phyloP scores from a whole-genome alignment of 768 basidiomycete genomes.

The Phylloporus sp. region DNA sequence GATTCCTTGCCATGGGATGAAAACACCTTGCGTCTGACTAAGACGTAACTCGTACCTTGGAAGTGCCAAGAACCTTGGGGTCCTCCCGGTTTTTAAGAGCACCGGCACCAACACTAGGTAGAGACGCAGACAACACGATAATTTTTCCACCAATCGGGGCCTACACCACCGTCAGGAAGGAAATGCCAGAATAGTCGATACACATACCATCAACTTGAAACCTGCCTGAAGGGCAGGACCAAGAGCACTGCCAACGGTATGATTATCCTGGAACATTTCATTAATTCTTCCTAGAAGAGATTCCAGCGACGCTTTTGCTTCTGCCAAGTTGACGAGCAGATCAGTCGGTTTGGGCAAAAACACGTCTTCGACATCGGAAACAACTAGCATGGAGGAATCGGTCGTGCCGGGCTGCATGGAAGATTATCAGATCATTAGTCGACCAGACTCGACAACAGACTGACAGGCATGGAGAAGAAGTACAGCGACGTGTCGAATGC shows the following conservation, averaged over 20 bases:
- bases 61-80: conserved; percentile 89
- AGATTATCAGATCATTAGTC: conserved; percentile 1
- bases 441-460: not conserved
- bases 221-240: conserved; percentile 95
- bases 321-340: conserved; percentile 90
- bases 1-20: conserved; percentile 59
- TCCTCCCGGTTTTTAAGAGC: conserved; percentile 95
- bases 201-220: conserved; percentile 83
- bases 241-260: conserved; percentile 86
- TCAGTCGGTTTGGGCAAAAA: conserved; percentile 97
- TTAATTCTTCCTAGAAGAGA: conserved; percentile 74
- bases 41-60: conserved; percentile 54
- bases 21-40: not conserved
- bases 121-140: conserved; percentile 73
- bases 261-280: conserved; percentile 98
- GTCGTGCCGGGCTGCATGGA: conserved; percentile 51
- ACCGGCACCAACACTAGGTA: conserved; percentile 87
- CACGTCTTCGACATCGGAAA: conserved; percentile 94
- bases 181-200: not conserved
- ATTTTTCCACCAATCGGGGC: conserved; percentile 94
- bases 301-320: conserved; percentile 77
- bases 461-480: conserved; percentile 88
- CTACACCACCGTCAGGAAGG: conserved; percentile 34
- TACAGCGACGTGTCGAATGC: conserved; percentile 90
- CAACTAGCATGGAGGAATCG: conserved; percentile 93